These are phyloP conservation scores for Astrothelium macrocarpum DNA, from an alignment of 495 filamentous ascomycete genomes.

Conservation along the genomic window DNA sequence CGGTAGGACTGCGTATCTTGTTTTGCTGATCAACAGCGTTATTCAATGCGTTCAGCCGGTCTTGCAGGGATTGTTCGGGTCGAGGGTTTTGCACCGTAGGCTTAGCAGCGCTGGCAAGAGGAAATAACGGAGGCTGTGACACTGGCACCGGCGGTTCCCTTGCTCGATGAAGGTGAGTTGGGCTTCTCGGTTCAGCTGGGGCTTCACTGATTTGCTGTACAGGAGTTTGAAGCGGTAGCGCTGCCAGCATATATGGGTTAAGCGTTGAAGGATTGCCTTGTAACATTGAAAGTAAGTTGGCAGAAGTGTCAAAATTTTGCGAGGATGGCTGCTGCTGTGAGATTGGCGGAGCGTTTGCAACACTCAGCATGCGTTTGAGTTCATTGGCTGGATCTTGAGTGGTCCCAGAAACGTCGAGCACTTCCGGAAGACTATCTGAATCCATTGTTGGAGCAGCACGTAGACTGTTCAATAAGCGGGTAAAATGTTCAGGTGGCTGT, in stretches of 20 bases:
- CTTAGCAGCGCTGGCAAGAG: constrained; percentile 15
- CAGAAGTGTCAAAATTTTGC: neutral
- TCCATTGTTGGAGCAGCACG: neutral
- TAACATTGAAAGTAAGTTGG: neutral
- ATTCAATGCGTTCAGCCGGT: neutral
- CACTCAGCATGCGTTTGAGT: constrained; percentile 29
- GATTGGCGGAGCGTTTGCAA: constrained; percentile 16
- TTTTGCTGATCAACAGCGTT: neutral
- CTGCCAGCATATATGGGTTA: neutral
- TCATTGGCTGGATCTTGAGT: constrained; percentile 24
- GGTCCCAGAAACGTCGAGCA: constrained; percentile 11
- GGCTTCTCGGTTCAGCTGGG: constrained; percentile 32
- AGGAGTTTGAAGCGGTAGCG: constrained; percentile 30
- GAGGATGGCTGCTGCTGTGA: constrained; percentile 16
- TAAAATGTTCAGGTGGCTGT: neutral
- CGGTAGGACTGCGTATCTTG: neutral
- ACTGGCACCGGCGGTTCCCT: constrained; percentile 24
- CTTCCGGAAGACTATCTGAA: constrained; percentile 21
- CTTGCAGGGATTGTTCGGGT: neutral
- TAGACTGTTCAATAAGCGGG: constrained; percentile 6
- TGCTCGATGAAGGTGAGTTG: constrained; percentile 34
- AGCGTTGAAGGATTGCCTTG: neutral
- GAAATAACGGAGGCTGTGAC: constrained; percentile 37
- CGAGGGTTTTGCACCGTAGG: neutral
- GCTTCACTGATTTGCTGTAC: constrained; percentile 34